Percentiles rank a stretch among this genome's conserved stretches.
These are phyloP conservation scores for Fraxinus velutina DNA, from an alignment of 305 asterid species.

Conservation along the genomic window DNA sequence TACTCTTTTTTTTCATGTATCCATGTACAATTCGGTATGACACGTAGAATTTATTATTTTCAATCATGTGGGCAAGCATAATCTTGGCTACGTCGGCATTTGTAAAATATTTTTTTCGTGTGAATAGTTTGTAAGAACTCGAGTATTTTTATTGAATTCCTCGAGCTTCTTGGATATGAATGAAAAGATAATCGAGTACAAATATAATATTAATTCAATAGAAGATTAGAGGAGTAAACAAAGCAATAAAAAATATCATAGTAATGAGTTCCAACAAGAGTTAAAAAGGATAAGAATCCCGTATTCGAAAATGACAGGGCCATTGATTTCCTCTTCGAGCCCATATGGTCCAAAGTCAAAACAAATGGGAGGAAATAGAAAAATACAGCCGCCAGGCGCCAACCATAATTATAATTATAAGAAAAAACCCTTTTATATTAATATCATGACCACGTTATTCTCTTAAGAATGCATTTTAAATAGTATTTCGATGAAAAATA, in stretches of 20 bases:
- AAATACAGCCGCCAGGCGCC: neutral
- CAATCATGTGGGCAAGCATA: slow-evolving; percentile 78
- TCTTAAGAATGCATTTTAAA: too few relatives aligned
- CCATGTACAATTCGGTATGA: slow-evolving; percentile 52
- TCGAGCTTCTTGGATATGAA: neutral
- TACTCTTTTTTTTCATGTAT: slow-evolving; percentile 12
- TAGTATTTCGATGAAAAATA: too few relatives aligned
- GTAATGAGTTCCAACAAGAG: neutral
- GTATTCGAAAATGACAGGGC: neutral
- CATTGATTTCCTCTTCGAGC: neutral
- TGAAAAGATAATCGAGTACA: neutral
- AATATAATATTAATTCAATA: neutral
- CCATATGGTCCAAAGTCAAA: neutral
- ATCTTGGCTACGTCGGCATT: slow-evolving; percentile 68
- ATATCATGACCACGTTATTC: too few relatives aligned
- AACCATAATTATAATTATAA: too few relatives aligned
- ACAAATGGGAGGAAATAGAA: neutral
- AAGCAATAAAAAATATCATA: neutral
- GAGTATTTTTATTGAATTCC: neutral
- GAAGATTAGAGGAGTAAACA: neutral
- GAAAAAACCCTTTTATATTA: neutral
- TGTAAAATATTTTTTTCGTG: slow-evolving; percentile 33
- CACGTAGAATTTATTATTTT: slow-evolving; percentile 60
- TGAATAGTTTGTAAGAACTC: neutral
- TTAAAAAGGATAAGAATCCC: neutral